Evolutionary conservation across 495 filamentous ascomycete genomes (phyloP).

Genomic region (Hypoxylon fragiforme): DNA sequence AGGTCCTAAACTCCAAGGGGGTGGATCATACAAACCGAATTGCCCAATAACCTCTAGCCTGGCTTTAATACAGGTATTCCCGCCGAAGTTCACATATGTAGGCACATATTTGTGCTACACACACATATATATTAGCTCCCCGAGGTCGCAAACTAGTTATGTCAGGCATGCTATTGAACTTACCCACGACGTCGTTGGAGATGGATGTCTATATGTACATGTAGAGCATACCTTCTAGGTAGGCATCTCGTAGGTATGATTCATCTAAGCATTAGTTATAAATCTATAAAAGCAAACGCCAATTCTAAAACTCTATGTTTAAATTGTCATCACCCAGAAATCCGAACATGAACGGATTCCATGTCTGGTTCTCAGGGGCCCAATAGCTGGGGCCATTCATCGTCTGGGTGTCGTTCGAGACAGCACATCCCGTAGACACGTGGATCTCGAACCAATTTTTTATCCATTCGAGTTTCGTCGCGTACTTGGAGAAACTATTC

Average conservation of each 20-base stretch:
- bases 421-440: not conserved
- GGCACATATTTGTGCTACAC: too few relatives aligned
- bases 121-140: too few relatives aligned
- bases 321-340: conserved; percentile 20
- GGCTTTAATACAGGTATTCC: too few relatives aligned
- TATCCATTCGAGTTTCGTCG: conserved; percentile 24
- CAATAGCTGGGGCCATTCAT: not conserved
- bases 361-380: conserved; percentile 17
- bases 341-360: conserved; percentile 31
- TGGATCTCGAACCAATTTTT: conserved; percentile 27
- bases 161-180: too few relatives aligned
- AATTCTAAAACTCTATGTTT: conserved; percentile 30
- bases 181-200: too few relatives aligned
- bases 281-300: too few relatives aligned
- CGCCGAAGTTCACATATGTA: too few relatives aligned
- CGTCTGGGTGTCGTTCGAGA: conserved; percentile 1
- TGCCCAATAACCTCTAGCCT: conserved; percentile 5
- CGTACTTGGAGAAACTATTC: conserved; percentile 17
- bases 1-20: not conserved
- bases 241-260: too few relatives aligned
- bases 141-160: too few relatives aligned
- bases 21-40: conserved; percentile 1
- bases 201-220: too few relatives aligned
- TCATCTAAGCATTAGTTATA: too few relatives aligned
- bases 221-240: too few relatives aligned